Base-by-base conservation (phyloP, 1,139 yeast genomes). In the Magnusiomyces magnusii region DNA sequence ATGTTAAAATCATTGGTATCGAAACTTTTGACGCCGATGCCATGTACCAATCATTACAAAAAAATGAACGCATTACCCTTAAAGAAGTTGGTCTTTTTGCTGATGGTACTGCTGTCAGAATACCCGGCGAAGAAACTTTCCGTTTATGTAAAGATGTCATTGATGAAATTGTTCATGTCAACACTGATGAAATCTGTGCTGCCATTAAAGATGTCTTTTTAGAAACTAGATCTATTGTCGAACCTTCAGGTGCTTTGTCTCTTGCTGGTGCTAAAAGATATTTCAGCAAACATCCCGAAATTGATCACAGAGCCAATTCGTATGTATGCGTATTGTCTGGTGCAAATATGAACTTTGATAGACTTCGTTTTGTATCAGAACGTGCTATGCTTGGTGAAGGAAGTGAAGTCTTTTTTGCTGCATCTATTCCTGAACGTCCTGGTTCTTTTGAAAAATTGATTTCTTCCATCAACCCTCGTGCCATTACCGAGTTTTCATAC, bases 351-450 rank as follows among this genome's bases (percentile, higher is more conserved):
- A 93, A 95, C 75, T 93, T 93, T 71, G 99, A 92, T 73, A 82
- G 99, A 68, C 78, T 93, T 66, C 81, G 99, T 70, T 93, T 93
- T 73, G 98, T 93, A n/a, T 85, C 96, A 62, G 99, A 93, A 75
- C 86, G 99, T 74, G 97, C 99, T 3, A 95, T 90, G 59, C 80
- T 93, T 31, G 99, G 99, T 76, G 98, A 93, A 73, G 99, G 98
- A 58, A 88, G 86, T 67, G 99, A 93, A 76, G 96, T 91, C 13
- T 93, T 95, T 65, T 79, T 93, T 76, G 84, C 88, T 53, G 91
- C 91, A 10, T 85, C 91, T 50, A 90, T 93, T 63, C 98, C 98
- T 17, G 98, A 93, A 73, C 74, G 77, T 57, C 96, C 97, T 15
- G 99, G 99, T 42, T 88, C 95, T 59, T 93, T 93, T 75, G 80